These are phyloP conservation scores for Ehretia macrophylla DNA, from an alignment of 257 asterid species.

Conservation along the genomic window DNA sequence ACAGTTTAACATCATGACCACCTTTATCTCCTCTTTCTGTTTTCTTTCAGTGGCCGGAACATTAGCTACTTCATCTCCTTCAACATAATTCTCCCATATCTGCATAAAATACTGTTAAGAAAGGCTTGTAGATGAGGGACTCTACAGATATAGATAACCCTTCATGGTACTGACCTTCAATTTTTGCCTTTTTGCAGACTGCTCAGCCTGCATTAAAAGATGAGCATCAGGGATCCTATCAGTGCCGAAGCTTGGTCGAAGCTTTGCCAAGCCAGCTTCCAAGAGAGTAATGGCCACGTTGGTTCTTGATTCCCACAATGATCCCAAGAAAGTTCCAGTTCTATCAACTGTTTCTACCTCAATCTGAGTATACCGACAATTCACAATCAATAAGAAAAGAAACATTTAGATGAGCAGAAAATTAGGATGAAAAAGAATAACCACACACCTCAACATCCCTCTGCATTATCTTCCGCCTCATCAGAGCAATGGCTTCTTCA, in stretches of 20 bases:
- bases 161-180: constrained; percentile 60
- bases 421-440: constrained; percentile 4
- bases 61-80: constrained; percentile 28
- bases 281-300: constrained; percentile 71
- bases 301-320: constrained; percentile 75
- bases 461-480: constrained; percentile 99
- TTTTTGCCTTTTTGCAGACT: constrained; percentile 85
- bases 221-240: constrained; percentile 87
- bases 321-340: constrained; percentile 97
- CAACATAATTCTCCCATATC: constrained; percentile 35
- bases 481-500: constrained; percentile 92
- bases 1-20: background rate
- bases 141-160: background rate
- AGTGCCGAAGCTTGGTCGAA: constrained; percentile 74
- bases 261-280: constrained; percentile 95
- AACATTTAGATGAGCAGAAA: background rate
- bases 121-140: background rate
- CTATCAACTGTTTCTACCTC: constrained; percentile 96
- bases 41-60: constrained; percentile 19
- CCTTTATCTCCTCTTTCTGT: constrained; percentile 26
- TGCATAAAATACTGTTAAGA: constrained; percentile 2
- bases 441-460: constrained; percentile 89
- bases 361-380: constrained; percentile 36
- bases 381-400: constrained; percentile 9
- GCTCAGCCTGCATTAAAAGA: constrained; percentile 85